Evolutionary conservation across 2,329 filamentous ascomycete species (phyloP), one percentile per base, ranked within the genome.

Genomic region (Exophiala oligosperma): DNA sequence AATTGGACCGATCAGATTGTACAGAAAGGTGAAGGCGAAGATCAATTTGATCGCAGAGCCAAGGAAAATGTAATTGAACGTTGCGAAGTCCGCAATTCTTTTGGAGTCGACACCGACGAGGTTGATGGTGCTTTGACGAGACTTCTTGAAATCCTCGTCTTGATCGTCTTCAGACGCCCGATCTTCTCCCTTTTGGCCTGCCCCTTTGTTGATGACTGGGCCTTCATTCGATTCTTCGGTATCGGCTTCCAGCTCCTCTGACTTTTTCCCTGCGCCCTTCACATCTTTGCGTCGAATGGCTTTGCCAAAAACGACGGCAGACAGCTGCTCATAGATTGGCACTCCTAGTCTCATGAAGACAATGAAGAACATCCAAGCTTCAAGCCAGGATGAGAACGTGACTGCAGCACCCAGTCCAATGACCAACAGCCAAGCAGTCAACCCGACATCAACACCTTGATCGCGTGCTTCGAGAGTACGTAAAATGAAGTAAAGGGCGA

Each of bases 261-360:
- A 66, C n/a, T 76, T 74, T 49, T 76, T 77, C 46, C 71, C 78
- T 28, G 61, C 59, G 9, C 84, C 81, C 69, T 91, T 91, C 41
- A 90, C 84, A 70, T 92, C 90, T 70, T 93, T 93, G 49, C 87
- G 82, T 44, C 87, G 81, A 79, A 92, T 84, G 0, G 88, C 83
- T 71, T 94, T 94, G 59, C 87, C 83, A 66, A 92, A 93, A 14
- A 93, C 82, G 6, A 91, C 78, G 0, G 88, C 82, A 1, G 87
- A 85, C 1, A 94, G 75, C 66, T 92, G 86, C 28, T 85, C 81
- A 52, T 88, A 84, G 14, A 92, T 76, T 0, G 88, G 87, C 24
- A 91, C 78, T 47, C 80, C 80, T 9, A 92, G 70, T 52, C 84
- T 80, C 0, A 82, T 79, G 71, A 82, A 86, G 0, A 83, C 84